Conservation (phyloP, 345 rosid genomes). For the Eucalyptus melliodora region DNA sequence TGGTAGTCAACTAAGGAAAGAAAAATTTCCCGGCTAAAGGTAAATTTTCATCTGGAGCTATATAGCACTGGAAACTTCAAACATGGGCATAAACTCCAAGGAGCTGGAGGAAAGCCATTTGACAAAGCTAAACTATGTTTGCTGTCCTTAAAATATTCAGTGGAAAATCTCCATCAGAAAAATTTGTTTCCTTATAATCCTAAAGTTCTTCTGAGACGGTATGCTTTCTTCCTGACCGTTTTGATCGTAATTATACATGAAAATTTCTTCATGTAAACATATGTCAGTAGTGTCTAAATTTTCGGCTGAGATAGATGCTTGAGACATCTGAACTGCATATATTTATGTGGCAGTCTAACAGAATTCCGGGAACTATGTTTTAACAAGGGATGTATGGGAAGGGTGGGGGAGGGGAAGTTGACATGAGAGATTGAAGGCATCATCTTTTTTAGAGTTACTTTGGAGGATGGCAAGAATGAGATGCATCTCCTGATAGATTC, state of each 20-base stretch:
- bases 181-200: conserved; percentile 74
- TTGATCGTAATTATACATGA: not conserved
- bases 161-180: conserved; percentile 55
- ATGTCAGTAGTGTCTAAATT: not conserved
- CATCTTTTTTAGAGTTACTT: not conserved
- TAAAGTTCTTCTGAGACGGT: conserved; percentile 66
- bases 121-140: conserved; percentile 54
- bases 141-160: conserved; percentile 54
- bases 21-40: not conserved
- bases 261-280: not conserved
- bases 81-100: not conserved
- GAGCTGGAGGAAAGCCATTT: conserved; percentile 11
- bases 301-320: not conserved
- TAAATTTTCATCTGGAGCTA: not conserved
- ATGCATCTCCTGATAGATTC: not conserved
- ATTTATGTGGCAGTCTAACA: not conserved
- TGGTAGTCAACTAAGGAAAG: conserved; percentile 36
- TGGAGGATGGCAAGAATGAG: not conserved
- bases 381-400: not conserved
- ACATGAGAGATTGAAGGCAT: not conserved
- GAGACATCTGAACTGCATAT: not conserved
- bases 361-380: not conserved
- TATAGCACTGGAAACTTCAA: not conserved
- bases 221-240: not conserved
- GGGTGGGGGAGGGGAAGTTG: not conserved